A percentile compares a stretch with the other conserved stretches of the same genome.
phyloP scores from a whole-genome alignment of 306 rosid species.

The Hippophae rhamnoides region DNA sequence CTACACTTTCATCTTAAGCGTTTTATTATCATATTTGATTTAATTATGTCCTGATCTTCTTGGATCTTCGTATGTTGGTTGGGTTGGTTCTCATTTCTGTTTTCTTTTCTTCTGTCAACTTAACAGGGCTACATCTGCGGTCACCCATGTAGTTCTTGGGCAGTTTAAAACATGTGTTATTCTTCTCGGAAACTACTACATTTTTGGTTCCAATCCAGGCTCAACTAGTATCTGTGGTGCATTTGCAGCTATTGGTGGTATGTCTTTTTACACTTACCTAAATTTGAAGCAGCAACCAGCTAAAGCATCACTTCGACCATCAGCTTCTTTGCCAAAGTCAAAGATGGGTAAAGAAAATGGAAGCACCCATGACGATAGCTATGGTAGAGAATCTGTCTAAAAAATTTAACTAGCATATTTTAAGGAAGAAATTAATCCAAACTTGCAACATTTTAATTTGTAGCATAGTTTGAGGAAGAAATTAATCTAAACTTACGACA shows the following conservation, averaged over 20 bases:
- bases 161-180: slow-evolving; percentile 93
- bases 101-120: slow-evolving; percentile 4
- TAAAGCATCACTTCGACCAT: slow-evolving; percentile 25
- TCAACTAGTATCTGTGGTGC: slow-evolving; percentile 72
- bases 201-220: slow-evolving; percentile 83
- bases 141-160: slow-evolving; percentile 92
- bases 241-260: slow-evolving; percentile 74
- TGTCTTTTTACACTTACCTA: slow-evolving; percentile 79
- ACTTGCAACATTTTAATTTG: too few relatives aligned
- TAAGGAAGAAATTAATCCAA: too few relatives aligned
- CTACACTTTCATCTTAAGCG: too few relatives aligned
- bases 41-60: too few relatives aligned
- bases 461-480: too few relatives aligned
- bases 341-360: slow-evolving; percentile 78
- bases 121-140: slow-evolving; percentile 86
- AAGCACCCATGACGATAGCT: slow-evolving; percentile 39
- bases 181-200: slow-evolving; percentile 78
- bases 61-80: neutral
- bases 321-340: slow-evolving; percentile 53
- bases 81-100: neutral
- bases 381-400: slow-evolving; percentile 69
- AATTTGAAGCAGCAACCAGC: slow-evolving; percentile 46
- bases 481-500: too few relatives aligned
- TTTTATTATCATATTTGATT: too few relatives aligned
- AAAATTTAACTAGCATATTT: neutral